phyloP scores from a whole-genome alignment of 352 stramenopile genomes.

The Achlya hypogyna region DNA sequence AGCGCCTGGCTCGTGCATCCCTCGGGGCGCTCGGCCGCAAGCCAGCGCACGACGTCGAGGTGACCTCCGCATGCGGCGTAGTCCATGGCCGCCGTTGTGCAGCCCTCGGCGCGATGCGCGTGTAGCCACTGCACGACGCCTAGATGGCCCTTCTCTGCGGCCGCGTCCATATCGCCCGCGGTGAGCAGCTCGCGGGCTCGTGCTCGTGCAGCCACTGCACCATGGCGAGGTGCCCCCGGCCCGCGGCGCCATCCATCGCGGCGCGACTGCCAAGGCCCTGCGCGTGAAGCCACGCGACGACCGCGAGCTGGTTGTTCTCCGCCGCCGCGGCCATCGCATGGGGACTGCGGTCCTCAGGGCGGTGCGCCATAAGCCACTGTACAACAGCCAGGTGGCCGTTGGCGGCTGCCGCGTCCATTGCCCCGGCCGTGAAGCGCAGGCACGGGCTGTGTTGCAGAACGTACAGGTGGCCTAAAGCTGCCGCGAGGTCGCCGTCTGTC shows the following conservation, averaged over 20 bases:
- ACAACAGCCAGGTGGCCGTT: conserved; percentile 13
- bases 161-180: conserved; percentile 18
- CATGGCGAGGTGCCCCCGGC: conserved; percentile 23
- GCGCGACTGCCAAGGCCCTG: neutral
- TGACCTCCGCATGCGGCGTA: conserved; percentile 10
- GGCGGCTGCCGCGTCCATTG: conserved; percentile 13
- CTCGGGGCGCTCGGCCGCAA: conserved; percentile 13
- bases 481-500: neutral
- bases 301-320: neutral
- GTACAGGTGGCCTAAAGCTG: neutral
- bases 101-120: conserved; percentile 13
- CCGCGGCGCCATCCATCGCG: conserved; percentile 27
- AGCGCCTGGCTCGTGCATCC: conserved; percentile 20
- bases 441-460: neutral
- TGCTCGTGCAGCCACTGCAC: conserved; percentile 29
- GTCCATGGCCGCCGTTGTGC: conserved; percentile 20
- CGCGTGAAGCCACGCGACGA: conserved; percentile 11
- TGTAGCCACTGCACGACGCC: conserved; percentile 22
- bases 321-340: neutral
- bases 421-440: neutral
- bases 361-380: neutral
- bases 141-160: conserved; percentile 13
- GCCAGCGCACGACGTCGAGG: conserved; percentile 17
- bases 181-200: conserved; percentile 7
- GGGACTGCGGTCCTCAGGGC: neutral